Evolutionary conservation across 2,329 filamentous ascomycete species (phyloP).

Genomic region (Calonectria crousiana): DNA sequence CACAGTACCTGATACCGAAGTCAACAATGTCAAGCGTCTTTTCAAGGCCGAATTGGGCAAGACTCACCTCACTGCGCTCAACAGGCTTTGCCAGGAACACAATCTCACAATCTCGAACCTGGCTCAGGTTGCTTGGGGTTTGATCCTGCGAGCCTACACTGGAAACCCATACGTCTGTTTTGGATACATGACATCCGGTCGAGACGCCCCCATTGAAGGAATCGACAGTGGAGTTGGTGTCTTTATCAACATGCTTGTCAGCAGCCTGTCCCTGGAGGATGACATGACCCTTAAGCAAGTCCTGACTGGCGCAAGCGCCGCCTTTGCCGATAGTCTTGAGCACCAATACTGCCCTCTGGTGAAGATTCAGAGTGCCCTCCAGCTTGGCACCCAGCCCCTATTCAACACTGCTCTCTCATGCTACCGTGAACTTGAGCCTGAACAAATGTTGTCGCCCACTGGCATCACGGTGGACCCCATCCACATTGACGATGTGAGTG

Average conservation of each 20-base stretch:
- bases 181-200: background rate
- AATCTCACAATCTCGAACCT: constrained; percentile 8
- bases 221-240: background rate
- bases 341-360: background rate
- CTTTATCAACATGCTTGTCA: constrained; percentile 3
- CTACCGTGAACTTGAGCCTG: background rate
- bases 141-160: background rate
- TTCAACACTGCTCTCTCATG: constrained; percentile 1
- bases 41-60: constrained; percentile 1
- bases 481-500: background rate
- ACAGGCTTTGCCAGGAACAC: constrained; percentile 1
- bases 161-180: constrained; percentile 4
- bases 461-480: background rate
- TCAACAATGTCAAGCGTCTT: constrained; percentile 4
- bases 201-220: background rate
- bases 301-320: background rate
- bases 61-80: background rate
- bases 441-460: background rate
- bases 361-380: background rate
- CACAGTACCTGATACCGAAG: background rate
- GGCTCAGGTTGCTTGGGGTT: background rate
- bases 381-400: background rate
- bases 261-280: background rate
- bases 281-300: background rate
- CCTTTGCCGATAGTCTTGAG: background rate